Evolutionary conservation across 768 basidiomycete species (phyloP).

Genomic region (Leccinum fibrillosum): DNA sequence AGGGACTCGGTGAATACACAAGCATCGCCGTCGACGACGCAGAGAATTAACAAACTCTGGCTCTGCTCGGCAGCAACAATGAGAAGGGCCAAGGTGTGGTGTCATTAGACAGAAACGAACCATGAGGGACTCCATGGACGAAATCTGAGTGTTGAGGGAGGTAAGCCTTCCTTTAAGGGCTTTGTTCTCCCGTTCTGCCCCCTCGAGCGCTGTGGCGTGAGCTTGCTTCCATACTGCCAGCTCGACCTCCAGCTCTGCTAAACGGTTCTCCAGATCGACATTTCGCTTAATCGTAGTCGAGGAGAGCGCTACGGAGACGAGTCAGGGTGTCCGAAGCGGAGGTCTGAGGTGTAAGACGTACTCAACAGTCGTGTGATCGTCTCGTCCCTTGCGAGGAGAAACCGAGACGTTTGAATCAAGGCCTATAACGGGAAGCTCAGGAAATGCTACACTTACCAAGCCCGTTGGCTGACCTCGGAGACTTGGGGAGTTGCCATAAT

Average conservation of each 20-base stretch:
- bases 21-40: constrained; percentile 71
- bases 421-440: constrained; percentile 10
- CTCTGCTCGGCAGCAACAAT: constrained; percentile 36
- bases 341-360: constrained; percentile 28
- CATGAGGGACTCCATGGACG: constrained; percentile 53
- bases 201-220: constrained; percentile 58
- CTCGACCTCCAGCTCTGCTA: constrained; percentile 68
- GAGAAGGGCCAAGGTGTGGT: not conserved
- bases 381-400: constrained; percentile 54
- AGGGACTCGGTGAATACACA: constrained; percentile 61
- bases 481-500: constrained; percentile 53
- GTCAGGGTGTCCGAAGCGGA: constrained; percentile 10
- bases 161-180: constrained; percentile 67
- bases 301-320: constrained; percentile 51
- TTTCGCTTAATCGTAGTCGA: constrained; percentile 62
- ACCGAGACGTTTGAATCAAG: constrained; percentile 19
- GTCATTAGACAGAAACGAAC: constrained; percentile 16
- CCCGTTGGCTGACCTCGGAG: constrained; percentile 59
- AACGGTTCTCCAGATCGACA: constrained; percentile 57
- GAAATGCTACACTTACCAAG: constrained; percentile 48
- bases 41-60: constrained; percentile 67
- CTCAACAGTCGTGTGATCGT: constrained; percentile 60
- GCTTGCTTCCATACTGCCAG: constrained; percentile 70
- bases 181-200: constrained; percentile 58
- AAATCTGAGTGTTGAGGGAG: constrained; percentile 62